A percentile compares a stretch with the other conserved stretches of the same genome.
Conservation (phyloP, 768 basidiomycete species). For the Boletus reticuloceps region DNA sequence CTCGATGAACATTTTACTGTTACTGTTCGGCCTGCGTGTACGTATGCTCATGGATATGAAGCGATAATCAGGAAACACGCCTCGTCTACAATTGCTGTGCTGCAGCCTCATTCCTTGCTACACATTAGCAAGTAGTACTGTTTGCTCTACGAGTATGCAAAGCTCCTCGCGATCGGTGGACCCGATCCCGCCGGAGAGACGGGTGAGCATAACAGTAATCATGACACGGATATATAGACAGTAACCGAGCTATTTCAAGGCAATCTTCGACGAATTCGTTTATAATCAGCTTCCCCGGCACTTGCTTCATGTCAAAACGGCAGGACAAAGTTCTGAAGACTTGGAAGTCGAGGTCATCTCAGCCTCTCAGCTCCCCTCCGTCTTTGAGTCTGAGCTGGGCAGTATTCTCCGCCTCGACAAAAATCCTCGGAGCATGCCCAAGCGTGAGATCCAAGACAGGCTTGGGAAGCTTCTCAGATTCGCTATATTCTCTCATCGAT, state of each 20-base stretch:
- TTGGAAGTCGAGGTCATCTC: conserved; percentile 7
- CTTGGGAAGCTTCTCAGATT: conserved; percentile 7
- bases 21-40: too few species aligned
- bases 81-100: neutral
- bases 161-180: neutral
- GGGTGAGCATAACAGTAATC: conserved; percentile 2
- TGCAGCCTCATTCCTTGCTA: neutral
- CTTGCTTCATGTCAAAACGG: conserved; percentile 1
- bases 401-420: conserved; percentile 2
- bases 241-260: neutral
- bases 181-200: conserved; percentile 5
- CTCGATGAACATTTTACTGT: too few species aligned
- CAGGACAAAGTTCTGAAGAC: neutral
- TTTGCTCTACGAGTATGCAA: neutral
- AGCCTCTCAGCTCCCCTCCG: neutral
- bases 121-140: too few species aligned
- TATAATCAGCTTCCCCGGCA: conserved; percentile 10
- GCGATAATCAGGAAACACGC: too few species aligned
- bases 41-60: too few species aligned
- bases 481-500: conserved; percentile 17
- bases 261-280: conserved; percentile 13
- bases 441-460: neutral
- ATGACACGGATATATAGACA: too few species aligned
- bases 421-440: neutral
- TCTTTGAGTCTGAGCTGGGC: conserved; percentile 7